Base-by-base conservation (phyloP, 1,284 basidiomycete genomes). In the Trichosporon sp. region DNA sequence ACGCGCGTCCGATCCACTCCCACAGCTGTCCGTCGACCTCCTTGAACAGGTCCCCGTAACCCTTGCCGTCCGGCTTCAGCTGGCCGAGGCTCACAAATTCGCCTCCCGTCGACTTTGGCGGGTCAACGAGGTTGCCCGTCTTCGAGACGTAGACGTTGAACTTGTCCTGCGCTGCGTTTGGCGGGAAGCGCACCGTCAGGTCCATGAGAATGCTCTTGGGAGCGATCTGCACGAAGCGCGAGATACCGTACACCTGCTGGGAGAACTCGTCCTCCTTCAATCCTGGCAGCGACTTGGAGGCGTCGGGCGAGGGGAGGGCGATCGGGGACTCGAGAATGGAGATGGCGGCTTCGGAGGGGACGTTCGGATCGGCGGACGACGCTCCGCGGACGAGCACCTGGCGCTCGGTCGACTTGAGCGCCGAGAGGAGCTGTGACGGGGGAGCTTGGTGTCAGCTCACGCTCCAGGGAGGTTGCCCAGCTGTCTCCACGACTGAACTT, bases 321-420 rank as follows among this genome's bases (percentile, higher is more conserved):
- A 82, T 68, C 6, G 83, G 83, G 14, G 83, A 82, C 76, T 85
- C 84, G 64, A 85, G 78, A 71, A 85, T 84, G 7, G 83, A 78
- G 0, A 85, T 80, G 40, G 84, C 84, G 0, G 84, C 84, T 68
- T 78, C 70, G 7, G 75, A 67, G 1, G 78, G 77, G 8, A 74
- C 64, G 56, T 70, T 68, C 14, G 76, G 70, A 37, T 71, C 68
- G 43, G 77, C 76, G 0, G 80, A 74, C 1, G 79, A 79, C 6
- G 83, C 73, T 40, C 84, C 84, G 12, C 84, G 78, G 54, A 85
- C 84, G n/a, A 85, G 79, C 21, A 84, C 83, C 77, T 85, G 84
- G 43, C 84, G 81, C 26, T 83, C 75, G 2, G 84, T 85, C 8
- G 78, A 77, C 72, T 84, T 85, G 40, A 85, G 78, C 2, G 83